Percentiles rank a stretch among this genome's conserved stretches.
Evolutionary conservation across 495 filamentous ascomycete genomes (phyloP).

Genomic region (Hypoxylon lenormandii): DNA sequence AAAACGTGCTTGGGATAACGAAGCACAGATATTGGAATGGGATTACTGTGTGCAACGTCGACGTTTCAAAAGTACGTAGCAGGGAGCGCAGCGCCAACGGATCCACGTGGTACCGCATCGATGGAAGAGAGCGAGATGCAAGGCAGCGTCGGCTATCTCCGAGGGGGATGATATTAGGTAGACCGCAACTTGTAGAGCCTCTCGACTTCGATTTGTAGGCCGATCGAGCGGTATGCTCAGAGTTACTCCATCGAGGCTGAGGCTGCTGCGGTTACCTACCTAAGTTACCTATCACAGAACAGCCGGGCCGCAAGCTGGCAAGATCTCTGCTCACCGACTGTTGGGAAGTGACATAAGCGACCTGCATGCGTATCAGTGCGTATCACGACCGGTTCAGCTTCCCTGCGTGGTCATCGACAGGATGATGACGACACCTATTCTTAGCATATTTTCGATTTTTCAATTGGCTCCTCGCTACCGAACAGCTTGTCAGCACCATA

Average conservation of each 20-base stretch:
- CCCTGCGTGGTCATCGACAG: conserved; percentile 2
- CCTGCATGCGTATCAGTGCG: conserved; percentile 10
- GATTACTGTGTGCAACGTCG: no score
- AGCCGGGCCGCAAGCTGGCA: neutral
- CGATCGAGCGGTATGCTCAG: conserved; percentile 33
- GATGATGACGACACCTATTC: conserved; percentile 32
- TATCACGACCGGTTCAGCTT: conserved; percentile 30
- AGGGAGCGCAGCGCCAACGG: no score
- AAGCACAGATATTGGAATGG: no score
- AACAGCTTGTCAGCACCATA: conserved; percentile 26
- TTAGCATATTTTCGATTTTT: conserved; percentile 1
- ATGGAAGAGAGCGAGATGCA: neutral
- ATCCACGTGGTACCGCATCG: conserved; percentile 3
- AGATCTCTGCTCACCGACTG: conserved; percentile 37
- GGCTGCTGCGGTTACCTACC: conserved; percentile 5
- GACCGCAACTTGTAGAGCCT: conserved; percentile 39
- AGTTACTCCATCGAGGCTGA: conserved; percentile 25
- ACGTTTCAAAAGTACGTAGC: no score
- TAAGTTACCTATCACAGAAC: conserved; percentile 17
- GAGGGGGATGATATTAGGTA: conserved; percentile 24
- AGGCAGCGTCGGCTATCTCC: conserved; percentile 19
- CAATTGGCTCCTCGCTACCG: conserved; percentile 31
- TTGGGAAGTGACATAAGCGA: conserved; percentile 42
- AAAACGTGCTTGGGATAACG: no score
- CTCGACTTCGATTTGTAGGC: neutral